Evolutionary conservation across 352 stramenopile genomes (phyloP).

Genomic region (Phytopythium sindhum): DNA sequence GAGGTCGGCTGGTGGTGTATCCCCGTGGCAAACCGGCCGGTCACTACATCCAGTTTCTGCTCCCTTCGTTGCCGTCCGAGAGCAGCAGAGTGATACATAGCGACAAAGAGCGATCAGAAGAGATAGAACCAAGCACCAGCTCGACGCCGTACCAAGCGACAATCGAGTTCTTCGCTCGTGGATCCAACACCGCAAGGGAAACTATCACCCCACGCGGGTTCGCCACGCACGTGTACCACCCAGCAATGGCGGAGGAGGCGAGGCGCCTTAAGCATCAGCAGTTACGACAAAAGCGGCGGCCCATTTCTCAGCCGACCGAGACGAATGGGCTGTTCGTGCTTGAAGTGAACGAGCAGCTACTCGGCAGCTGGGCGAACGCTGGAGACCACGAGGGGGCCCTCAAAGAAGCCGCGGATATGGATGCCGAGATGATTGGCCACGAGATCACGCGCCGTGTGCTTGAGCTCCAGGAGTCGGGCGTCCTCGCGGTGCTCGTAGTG

Average conservation of each 20-base stretch:
- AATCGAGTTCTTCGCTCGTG: constrained; percentile 44
- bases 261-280: constrained; percentile 37
- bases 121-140: constrained; percentile 7
- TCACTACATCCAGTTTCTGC: constrained; percentile 61
- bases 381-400: constrained; percentile 7
- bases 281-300: constrained; percentile 35
- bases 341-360: constrained; percentile 35
- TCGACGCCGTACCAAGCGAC: background rate
- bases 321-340: constrained; percentile 42
- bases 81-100: background rate
- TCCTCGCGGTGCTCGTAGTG: constrained; percentile 51
- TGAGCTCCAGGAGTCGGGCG: constrained; percentile 55
- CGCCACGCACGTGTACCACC: constrained; percentile 50
- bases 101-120: constrained; percentile 6
- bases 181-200: constrained; percentile 26
- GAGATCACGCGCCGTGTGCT: constrained; percentile 50
- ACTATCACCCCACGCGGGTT: constrained; percentile 33
- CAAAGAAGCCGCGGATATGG: constrained; percentile 15
- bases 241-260: constrained; percentile 31
- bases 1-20: constrained; percentile 43
- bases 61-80: constrained; percentile 15
- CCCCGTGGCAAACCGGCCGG: constrained; percentile 43
- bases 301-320: constrained; percentile 27
- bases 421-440: constrained; percentile 35
- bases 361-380: constrained; percentile 11